These are phyloP conservation scores for Xenosphaeropsis pyriputrescens DNA, from an alignment of 2,329 filamentous ascomycete species.

Conservation along the genomic window DNA sequence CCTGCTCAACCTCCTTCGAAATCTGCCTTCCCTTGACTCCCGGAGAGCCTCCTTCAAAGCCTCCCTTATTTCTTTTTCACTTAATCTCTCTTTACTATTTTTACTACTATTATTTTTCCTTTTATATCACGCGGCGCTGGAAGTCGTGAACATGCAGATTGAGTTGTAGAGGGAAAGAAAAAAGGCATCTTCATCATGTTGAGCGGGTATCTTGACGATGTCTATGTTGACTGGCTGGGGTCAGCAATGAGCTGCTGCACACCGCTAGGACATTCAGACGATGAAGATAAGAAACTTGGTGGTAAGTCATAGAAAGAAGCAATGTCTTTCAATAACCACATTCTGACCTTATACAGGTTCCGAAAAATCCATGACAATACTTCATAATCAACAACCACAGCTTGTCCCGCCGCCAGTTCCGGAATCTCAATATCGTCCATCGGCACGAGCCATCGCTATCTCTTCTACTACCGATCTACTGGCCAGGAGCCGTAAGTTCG, in stretches of 20 bases:
- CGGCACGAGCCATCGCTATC: constrained; percentile 7
- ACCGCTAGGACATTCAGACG: constrained; percentile 6
- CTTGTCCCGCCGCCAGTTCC: constrained; percentile 19
- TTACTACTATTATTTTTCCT: too few relatives aligned
- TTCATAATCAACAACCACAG: constrained; percentile 25
- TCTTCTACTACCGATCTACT: constrained; percentile 11
- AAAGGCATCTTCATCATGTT: constrained; percentile 16
- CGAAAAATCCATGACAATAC: constrained; percentile 20
- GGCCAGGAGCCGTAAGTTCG: constrained; percentile 22
- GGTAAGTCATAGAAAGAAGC: constrained; percentile 7
- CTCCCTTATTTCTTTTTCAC: too few relatives aligned
- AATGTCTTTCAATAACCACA: not conserved
- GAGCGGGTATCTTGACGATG: constrained; percentile 17
- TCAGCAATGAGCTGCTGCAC: constrained; percentile 15
- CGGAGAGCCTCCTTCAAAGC: too few relatives aligned
- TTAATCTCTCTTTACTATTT: too few relatives aligned
- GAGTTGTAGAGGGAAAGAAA: constrained; percentile 10
- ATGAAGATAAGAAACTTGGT: constrained; percentile 7
- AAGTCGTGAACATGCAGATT: not conserved
- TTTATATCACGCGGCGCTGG: too few relatives aligned
- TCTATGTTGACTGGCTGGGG: constrained; percentile 14
- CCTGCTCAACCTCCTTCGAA: too few relatives aligned
- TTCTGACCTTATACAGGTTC: constrained; percentile 10
- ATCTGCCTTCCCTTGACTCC: too few relatives aligned
- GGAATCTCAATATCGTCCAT: constrained; percentile 13